Evolutionary conservation across 169 alveolate genomes (phyloP), one percentile per base, ranked within the genome.

Genomic region (Eimeria sp.): DNA sequence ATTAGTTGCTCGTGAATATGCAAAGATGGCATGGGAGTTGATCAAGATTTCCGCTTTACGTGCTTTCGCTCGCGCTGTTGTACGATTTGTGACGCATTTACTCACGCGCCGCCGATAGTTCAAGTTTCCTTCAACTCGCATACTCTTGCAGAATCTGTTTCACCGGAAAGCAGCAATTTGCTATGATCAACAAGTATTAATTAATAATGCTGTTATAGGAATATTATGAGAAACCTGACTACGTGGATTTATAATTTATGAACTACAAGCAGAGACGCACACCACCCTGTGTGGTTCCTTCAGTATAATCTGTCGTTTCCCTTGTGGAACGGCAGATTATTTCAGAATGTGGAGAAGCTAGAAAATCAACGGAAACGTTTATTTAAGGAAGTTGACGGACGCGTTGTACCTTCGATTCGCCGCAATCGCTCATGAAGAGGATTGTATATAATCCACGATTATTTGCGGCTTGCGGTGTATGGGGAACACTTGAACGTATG

Each of bases 51-150:
- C 92, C 5, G 78, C 80, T 40, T n/a, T 84, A 57, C 92, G 92
- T 47, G 67, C 92, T 9, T 14, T 84, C 43, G 92, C 92, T 7
- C 75, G 92, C 63, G 92, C 92, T 1, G 92, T 84, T 45, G 92
- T 84, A 16, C 75, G 92, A 4, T 84, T 84, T 34, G 78, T 84
- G 27, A 58, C 78, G 30, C 30, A 54, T 34, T 14, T 84, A 54
- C 78, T 84, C 63, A 54, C 67, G 63, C 92, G 92, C 22, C 92
- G 92, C 92, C 92, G 92, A 14, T 84, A 84, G 49, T 5, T 14
- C 5, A 27, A 5, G 7, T 7, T 73, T 20, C 18, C 54, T 27
- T 40, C 27, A 73, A 40, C 6, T n/a, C 7, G 25, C 10, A 47
- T 22, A 65, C 43, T 7, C 22, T 1, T 65, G 45, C 43, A 65